Base-by-base conservation (phyloP, 2,329 filamentous ascomycete species). In the Monilinia aucupariae region DNA sequence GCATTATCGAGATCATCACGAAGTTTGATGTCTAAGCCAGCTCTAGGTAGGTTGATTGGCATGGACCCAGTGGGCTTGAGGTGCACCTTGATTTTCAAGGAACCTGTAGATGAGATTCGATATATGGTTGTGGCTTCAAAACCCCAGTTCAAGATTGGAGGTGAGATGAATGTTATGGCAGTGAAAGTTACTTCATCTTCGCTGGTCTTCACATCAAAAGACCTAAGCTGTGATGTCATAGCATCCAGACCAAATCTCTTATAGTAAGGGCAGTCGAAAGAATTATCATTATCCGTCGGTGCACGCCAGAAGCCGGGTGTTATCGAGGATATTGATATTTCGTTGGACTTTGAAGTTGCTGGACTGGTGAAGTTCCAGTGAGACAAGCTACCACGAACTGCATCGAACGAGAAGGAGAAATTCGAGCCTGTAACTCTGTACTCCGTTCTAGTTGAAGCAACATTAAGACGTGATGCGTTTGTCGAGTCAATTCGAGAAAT, bases 231-330 rank as follows among this genome's bases (percentile, higher is more conserved):
- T 45, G 76, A 77, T 2, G 78, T 78, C 34, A 83, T 71, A 2
- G 69, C 69, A 62, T 83, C 74, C 9, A 84, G 75, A 0, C 81
- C 80, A 58, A 79, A 80, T 22, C 78, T 76, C 51, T 79, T 75
- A 85, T 86, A 89, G 67, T 87, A 83, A 6, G 78, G 79, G 4
- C 81, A 77, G 13, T 83, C 81, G 20, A 74, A 70, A 0, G 81
- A 78, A 0, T 77, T 75, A 69, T 89, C 86, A 68, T 89, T 89
- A 72, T 89, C 84, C 0, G 85, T 89, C 17, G 81, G 80, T 0
- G 86, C 82, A 5, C 86, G 83, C 80, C 85, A 88, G 74, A 89
- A 83, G 7, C 78, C 65, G 15, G 51, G 61, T 39, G 6, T 51
- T 20, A 64, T 51, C n/a, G 64, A 58, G 22, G 61, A 55, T 12